These are phyloP conservation scores for Cucumis hystrix DNA, from an alignment of 306 rosid species.

Conservation along the genomic window DNA sequence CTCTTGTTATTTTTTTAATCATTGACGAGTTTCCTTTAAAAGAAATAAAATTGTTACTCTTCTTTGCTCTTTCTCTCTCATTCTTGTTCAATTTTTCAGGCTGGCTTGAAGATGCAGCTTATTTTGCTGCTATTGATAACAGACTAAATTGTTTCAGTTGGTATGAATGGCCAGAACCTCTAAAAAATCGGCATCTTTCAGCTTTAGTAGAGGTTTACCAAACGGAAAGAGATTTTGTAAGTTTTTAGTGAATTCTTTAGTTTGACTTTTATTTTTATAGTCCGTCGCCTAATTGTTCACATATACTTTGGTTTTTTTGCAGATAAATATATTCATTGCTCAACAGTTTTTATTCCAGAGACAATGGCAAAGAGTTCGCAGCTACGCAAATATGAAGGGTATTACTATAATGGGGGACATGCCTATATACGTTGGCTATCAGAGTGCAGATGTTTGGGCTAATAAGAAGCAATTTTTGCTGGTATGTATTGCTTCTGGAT, in stretches of 20 bases:
- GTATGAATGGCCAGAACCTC: slow-evolving; percentile 90
- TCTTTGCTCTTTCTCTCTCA: not conserved
- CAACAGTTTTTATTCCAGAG: slow-evolving; percentile 93
- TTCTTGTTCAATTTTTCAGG: slow-evolving; percentile 38
- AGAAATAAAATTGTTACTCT: not conserved
- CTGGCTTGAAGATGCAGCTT: slow-evolving; percentile 98
- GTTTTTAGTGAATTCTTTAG: slow-evolving; percentile 22
- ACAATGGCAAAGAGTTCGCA: slow-evolving; percentile 80
- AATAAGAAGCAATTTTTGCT: slow-evolving; percentile 71
- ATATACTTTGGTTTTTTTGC: slow-evolving; percentile 22
- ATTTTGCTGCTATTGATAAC: slow-evolving; percentile 87
- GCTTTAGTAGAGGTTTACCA: slow-evolving; percentile 64
- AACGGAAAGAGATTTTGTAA: slow-evolving; percentile 63
- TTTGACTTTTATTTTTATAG: slow-evolving; percentile 14
- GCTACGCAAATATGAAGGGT: slow-evolving; percentile 62
- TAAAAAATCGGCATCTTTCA: slow-evolving; percentile 73
- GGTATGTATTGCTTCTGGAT: slow-evolving; percentile 32
- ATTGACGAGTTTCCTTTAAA: not conserved
- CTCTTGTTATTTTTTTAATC: not conserved
- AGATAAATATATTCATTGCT: slow-evolving; percentile 75
- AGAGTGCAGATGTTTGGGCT: slow-evolving; percentile 99
- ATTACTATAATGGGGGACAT: slow-evolving; percentile 91
- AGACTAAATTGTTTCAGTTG: slow-evolving; percentile 53
- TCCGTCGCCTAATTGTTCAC: slow-evolving; percentile 15
- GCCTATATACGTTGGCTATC: slow-evolving; percentile 98